These are phyloP conservation scores for Mallotus nudiflorus DNA, from an alignment of 345 rosid genomes.

Conservation along the genomic window DNA sequence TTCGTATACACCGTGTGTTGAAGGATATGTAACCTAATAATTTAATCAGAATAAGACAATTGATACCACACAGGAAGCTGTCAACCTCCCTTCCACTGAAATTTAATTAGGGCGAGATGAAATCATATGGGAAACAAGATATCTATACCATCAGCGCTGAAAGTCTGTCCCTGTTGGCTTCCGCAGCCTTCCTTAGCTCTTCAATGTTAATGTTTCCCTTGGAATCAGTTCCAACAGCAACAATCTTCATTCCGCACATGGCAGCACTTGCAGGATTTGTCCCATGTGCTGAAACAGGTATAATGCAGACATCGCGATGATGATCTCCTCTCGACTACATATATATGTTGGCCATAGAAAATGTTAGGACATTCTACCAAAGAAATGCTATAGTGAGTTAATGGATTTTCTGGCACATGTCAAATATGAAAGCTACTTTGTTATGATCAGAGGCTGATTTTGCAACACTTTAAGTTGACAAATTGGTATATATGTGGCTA, in stretches of 20 bases:
- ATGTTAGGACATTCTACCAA: too few relatives aligned
- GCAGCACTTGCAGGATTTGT: slow-evolving; percentile 99
- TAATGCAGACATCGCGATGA: slow-evolving; percentile 94
- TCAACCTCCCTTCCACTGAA: neutral
- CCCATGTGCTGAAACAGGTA: slow-evolving; percentile 98
- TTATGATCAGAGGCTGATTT: too few relatives aligned
- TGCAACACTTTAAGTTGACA: too few relatives aligned
- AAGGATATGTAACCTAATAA: slow-evolving; percentile 89
- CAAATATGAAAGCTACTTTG: too few relatives aligned
- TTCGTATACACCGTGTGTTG: slow-evolving; percentile 97
- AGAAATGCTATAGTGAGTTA: too few relatives aligned
- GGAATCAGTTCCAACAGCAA: slow-evolving; percentile 91
- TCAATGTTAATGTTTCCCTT: slow-evolving; percentile 96
- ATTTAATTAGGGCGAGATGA: neutral
- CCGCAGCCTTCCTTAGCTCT: slow-evolving; percentile 89
- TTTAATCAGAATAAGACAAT: slow-evolving; percentile 14
- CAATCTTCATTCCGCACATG: slow-evolving; percentile 98
- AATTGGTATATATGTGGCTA: too few relatives aligned
- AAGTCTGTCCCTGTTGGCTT: slow-evolving; percentile 79
- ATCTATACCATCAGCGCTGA: slow-evolving; percentile 80
- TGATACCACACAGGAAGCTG: neutral
- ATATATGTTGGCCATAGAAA: too few relatives aligned
- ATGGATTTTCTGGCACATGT: too few relatives aligned
- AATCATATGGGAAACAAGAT: slow-evolving; percentile 2
- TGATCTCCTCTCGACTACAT: slow-evolving; percentile 95